A percentile compares a stretch with the other conserved stretches of the same genome.
These are phyloP conservation scores for Calonectria multiphialidica DNA, from an alignment of 2,329 filamentous ascomycete genomes.

Conservation along the genomic window DNA sequence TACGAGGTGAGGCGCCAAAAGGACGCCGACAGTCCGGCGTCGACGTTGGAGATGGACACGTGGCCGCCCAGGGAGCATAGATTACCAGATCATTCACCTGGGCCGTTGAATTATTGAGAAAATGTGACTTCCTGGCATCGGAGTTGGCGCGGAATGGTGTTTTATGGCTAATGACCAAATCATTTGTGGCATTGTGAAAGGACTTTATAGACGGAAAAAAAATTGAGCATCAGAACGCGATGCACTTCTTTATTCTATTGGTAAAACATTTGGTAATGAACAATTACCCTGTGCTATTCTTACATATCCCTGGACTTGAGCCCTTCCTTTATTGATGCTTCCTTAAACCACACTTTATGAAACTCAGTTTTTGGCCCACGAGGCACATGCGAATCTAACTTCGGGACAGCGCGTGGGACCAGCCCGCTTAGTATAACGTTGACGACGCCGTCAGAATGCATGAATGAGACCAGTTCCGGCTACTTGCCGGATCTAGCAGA, in stretches of 20 bases:
- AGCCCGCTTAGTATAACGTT: background rate
- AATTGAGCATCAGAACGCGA: background rate
- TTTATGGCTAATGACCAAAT: background rate
- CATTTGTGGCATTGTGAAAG: background rate
- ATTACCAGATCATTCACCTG: slow-evolving; percentile 17
- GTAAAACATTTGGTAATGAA: background rate
- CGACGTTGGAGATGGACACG: slow-evolving; percentile 39
- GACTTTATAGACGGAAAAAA: background rate
- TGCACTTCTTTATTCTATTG: background rate
- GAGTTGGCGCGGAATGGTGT: background rate
- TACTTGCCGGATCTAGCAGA: slow-evolving; percentile 11
- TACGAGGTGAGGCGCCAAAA: slow-evolving; percentile 32
- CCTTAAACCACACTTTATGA: background rate
- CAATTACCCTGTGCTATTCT: background rate
- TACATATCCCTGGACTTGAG: background rate
- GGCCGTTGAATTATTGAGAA: slow-evolving; percentile 8
- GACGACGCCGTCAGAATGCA: background rate
- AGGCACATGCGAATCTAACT: background rate
- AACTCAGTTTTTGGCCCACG: background rate
- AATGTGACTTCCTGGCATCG: background rate
- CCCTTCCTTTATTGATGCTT: too few species aligned
- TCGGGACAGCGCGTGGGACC: background rate
- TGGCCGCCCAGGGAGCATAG: slow-evolving; percentile 34
- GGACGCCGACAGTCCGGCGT: slow-evolving; percentile 30
- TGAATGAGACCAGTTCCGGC: background rate